These are phyloP conservation scores for Paspalum notatum DNA, from an alignment of 176 grass and related monocot species.

Conservation along the genomic window DNA sequence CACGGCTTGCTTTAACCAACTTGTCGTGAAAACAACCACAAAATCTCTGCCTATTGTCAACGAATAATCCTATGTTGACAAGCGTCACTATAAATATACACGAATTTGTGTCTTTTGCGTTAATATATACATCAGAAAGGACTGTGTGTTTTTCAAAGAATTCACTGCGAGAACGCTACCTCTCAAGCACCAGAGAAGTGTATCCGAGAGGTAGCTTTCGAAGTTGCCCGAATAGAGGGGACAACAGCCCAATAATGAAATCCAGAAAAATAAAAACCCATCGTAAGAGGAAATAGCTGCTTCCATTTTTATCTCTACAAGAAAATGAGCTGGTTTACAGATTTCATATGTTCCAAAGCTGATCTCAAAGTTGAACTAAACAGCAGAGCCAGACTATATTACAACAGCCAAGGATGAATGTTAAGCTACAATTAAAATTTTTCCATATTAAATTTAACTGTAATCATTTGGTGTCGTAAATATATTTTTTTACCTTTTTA, in stretches of 20 bases:
- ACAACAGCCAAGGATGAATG: background rate
- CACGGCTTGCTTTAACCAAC: constrained; percentile 32
- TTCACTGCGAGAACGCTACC: background rate
- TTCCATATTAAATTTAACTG: too few relatives aligned
- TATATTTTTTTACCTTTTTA: too few relatives aligned
- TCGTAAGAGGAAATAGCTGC: background rate
- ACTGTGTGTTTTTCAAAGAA: background rate
- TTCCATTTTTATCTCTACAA: background rate
- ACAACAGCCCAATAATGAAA: background rate
- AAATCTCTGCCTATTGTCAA: constrained; percentile 32
- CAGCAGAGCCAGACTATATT: background rate
- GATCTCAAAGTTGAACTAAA: background rate
- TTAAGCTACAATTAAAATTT: too few relatives aligned
- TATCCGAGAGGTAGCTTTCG: background rate
- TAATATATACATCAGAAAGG: background rate
- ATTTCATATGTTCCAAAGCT: background rate
- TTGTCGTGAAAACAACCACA: constrained; percentile 41
- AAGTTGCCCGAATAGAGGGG: background rate
- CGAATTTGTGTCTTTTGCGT: background rate
- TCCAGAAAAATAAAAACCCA: background rate
- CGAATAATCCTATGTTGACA: constrained; percentile 44
- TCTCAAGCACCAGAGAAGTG: background rate
- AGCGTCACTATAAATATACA: background rate
- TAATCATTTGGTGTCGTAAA: too few relatives aligned
- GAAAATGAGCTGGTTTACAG: background rate